Evolutionary conservation across 2,329 filamentous ascomycete species (phyloP).

Genomic region (Xylaria sp.): DNA sequence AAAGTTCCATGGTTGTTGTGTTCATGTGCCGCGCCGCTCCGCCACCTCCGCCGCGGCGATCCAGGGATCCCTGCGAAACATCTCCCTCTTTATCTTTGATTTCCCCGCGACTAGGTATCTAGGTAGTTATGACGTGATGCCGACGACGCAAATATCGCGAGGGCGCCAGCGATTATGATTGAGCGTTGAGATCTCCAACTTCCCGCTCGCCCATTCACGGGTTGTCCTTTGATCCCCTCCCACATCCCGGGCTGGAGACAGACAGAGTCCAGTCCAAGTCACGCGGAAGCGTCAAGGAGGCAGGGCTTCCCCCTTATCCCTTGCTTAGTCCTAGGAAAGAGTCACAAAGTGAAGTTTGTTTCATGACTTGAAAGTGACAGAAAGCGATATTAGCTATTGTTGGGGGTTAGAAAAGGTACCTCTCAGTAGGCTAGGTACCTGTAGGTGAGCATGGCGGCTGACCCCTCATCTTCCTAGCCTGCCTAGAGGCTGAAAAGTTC

Average conservation of each 20-base stretch:
- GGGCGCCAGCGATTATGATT: not conserved
- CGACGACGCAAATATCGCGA: not conserved
- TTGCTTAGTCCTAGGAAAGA: slow-evolving; percentile 11
- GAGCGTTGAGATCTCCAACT: not conserved
- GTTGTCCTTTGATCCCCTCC: not conserved
- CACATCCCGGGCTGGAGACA: slow-evolving; percentile 2
- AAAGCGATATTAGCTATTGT: slow-evolving; percentile 12
- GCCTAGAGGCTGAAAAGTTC: slow-evolving; percentile 23
- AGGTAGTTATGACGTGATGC: slow-evolving; percentile 9
- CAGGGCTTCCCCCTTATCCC: slow-evolving; percentile 3
- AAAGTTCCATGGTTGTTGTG: not conserved
- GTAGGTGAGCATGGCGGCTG: slow-evolving; percentile 22
- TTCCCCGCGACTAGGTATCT: not conserved
- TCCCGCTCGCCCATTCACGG: not conserved
- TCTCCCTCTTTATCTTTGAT: not conserved
- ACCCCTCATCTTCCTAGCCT: slow-evolving; percentile 16
- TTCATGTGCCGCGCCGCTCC: slow-evolving; percentile 25
- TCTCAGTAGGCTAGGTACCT: slow-evolving; percentile 19
- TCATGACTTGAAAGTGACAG: not conserved
- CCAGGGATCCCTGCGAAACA: slow-evolving; percentile 27
- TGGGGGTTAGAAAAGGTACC: slow-evolving; percentile 7
- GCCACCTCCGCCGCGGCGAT: slow-evolving; percentile 30
- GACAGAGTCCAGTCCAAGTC: not conserved
- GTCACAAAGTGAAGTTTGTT: not conserved
- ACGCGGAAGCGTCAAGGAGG: not conserved